Percentiles rank a stretch among this genome's conserved stretches.
These are phyloP conservation scores for Cystobasidium sp. DNA, from an alignment of 1,284 basidiomycete genomes.

Conservation along the genomic window DNA sequence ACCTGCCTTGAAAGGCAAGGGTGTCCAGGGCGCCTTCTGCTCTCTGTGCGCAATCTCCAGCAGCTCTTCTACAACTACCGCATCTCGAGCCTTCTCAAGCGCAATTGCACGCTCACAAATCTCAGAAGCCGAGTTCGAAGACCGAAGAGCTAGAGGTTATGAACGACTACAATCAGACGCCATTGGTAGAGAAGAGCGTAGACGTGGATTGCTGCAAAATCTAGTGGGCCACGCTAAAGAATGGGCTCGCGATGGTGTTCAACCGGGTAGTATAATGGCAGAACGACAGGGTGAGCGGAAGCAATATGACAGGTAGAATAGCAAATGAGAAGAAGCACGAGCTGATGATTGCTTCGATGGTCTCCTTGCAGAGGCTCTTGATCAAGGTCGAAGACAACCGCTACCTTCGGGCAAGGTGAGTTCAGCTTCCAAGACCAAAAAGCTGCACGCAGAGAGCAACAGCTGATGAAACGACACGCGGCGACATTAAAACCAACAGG, in stretches of 20 bases:
- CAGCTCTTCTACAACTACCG: background rate
- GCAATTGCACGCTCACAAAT: conserved; percentile 2
- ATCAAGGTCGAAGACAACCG: background rate
- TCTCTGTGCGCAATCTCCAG: background rate
- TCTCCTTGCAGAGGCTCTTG: background rate
- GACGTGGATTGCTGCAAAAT: background rate
- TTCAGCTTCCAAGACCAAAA: background rate
- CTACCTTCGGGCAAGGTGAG: conserved; percentile 15
- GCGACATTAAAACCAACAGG: background rate
- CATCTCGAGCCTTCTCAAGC: background rate
- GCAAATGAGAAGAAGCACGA: background rate
- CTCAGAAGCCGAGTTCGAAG: background rate
- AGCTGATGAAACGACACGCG: too few species aligned
- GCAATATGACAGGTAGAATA: background rate
- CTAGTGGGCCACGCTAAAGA: background rate
- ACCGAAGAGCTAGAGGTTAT: background rate
- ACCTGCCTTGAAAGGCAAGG: conserved; percentile 15
- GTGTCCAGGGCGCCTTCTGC: conserved; percentile 4
- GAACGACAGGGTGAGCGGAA: background rate
- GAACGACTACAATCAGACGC: conserved; percentile 2
- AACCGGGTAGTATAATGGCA: background rate
- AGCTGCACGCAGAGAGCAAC: background rate
- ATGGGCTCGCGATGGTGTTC: background rate
- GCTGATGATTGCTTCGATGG: background rate
- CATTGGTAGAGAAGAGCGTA: background rate